Conservation (phyloP, 2,329 filamentous ascomycete species). For the Trichoderma pleuroti region DNA sequence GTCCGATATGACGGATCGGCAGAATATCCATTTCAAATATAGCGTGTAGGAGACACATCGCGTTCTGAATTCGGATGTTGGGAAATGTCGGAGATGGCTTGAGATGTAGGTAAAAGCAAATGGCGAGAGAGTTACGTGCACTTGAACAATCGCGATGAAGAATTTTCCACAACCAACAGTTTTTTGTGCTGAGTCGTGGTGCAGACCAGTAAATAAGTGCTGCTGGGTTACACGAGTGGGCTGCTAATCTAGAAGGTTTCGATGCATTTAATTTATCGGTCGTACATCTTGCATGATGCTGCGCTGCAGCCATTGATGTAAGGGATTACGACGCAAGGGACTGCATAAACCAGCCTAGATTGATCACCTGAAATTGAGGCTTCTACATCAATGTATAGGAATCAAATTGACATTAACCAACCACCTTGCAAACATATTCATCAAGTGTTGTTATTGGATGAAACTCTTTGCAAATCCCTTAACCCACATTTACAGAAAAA, state of each 20-base stretch:
- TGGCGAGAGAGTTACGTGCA: neutral
- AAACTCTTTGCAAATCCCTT: no score
- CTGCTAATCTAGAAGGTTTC: neutral
- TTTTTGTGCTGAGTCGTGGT: neutral
- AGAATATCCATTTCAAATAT: neutral
- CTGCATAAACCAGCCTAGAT: neutral
- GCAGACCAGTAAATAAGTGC: neutral
- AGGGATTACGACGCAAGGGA: neutral
- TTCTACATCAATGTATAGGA: no score
- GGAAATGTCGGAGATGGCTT: neutral
- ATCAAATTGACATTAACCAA: no score
- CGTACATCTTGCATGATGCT: neutral
- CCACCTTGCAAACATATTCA: no score
- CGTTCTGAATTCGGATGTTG: neutral
- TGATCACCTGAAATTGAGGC: no score
- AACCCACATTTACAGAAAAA: no score
- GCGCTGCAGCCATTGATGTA: neutral
- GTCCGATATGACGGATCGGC: neutral
- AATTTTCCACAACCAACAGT: neutral
- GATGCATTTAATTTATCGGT: neutral
- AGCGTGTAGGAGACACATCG: neutral
- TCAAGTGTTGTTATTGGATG: no score
- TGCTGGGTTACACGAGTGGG: neutral
- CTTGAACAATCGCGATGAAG: neutral
- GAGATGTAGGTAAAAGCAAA: neutral